phyloP scores from a whole-genome alignment of 352 stramenopile species.

The Phytophthora melonis region DNA sequence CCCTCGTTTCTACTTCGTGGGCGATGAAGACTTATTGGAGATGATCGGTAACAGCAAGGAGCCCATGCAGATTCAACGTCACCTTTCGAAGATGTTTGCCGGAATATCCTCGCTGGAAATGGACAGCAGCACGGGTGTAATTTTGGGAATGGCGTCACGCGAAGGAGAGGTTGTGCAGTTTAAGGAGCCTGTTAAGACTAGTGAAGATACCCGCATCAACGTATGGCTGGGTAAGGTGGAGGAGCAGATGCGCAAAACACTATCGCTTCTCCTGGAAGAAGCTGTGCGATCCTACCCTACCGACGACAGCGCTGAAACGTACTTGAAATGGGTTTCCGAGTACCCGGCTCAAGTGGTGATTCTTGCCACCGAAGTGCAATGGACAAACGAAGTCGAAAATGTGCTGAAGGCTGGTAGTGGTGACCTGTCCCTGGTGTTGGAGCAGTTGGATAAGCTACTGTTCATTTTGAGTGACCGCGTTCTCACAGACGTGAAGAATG shows the following conservation, averaged over 20 bases:
- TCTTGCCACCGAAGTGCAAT: slow-evolving; percentile 97
- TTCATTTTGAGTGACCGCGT: slow-evolving; percentile 97
- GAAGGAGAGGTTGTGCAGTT: slow-evolving; percentile 98
- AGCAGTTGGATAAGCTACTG: slow-evolving; percentile 88
- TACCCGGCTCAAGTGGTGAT: slow-evolving; percentile 99
- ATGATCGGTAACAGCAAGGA: slow-evolving; percentile 99
- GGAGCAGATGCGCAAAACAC: slow-evolving; percentile 96
- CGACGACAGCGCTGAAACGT: slow-evolving; percentile 83
- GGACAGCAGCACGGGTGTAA: slow-evolving; percentile 71
- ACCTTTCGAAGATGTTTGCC: slow-evolving; percentile 99
- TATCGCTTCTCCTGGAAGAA: slow-evolving; percentile 96
- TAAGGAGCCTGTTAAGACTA: slow-evolving; percentile 92
- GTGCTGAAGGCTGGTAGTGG: slow-evolving; percentile 78
- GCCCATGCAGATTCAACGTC: slow-evolving; percentile 97
- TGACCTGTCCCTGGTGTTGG: slow-evolving; percentile 56
- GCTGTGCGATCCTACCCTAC: slow-evolving; percentile 88
- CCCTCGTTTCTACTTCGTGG: slow-evolving; percentile 99
- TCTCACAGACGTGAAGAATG: slow-evolving; percentile 93
- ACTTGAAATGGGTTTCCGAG: slow-evolving; percentile 97
- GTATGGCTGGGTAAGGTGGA: slow-evolving; percentile 98
- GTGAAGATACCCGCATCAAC: slow-evolving; percentile 93
- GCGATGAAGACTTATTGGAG: slow-evolving; percentile 99
- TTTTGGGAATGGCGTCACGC: slow-evolving; percentile 96
- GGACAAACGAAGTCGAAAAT: slow-evolving; percentile 95
- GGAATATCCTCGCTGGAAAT: slow-evolving; percentile 95